Percentiles rank a stretch among this genome's conserved stretches.
Evolutionary conservation across 768 basidiomycete genomes (phyloP).

Genomic region (Butyriboletus loyo): DNA sequence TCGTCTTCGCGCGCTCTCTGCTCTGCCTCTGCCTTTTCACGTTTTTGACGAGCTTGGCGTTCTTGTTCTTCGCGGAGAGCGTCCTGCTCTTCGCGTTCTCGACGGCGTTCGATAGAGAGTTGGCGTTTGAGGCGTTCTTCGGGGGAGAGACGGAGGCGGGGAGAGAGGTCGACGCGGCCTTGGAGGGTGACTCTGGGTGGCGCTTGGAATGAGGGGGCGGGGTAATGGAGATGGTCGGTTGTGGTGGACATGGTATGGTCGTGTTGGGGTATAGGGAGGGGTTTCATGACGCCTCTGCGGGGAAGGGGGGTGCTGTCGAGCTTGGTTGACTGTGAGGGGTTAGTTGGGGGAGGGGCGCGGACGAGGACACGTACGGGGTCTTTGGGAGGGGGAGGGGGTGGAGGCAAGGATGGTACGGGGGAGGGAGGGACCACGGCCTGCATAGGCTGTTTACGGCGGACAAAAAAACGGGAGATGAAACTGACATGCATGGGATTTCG

Average conservation of each 20-base stretch:
- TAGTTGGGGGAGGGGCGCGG: not conserved
- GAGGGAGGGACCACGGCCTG: not conserved
- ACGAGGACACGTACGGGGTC: not conserved
- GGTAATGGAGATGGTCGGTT: slow-evolving; percentile 1
- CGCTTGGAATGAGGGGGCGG: slow-evolving; percentile 1
- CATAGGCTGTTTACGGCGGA: slow-evolving; percentile 16
- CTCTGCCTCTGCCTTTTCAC: slow-evolving; percentile 19
- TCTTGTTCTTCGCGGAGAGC: slow-evolving; percentile 44
- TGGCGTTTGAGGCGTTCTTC: slow-evolving; percentile 26
- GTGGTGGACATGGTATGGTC: slow-evolving; percentile 2
- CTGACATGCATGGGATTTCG: slow-evolving; percentile 5
- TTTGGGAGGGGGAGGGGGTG: slow-evolving; percentile 25
- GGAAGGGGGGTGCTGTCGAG: not conserved
- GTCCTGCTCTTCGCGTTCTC: slow-evolving; percentile 39
- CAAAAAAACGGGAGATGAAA: slow-evolving; percentile 12
- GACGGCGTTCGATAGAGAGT: slow-evolving; percentile 21
- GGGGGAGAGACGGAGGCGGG: slow-evolving; percentile 16
- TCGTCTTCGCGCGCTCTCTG: slow-evolving; percentile 41
- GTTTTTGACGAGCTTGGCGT: slow-evolving; percentile 33
- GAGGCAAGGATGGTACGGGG: slow-evolving; percentile 4
- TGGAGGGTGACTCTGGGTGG: slow-evolving; percentile 1
- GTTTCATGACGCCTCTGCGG: slow-evolving; percentile 10
- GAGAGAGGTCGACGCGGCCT: slow-evolving; percentile 5
- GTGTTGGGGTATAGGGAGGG: slow-evolving; percentile 18
- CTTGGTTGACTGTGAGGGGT: not conserved